Evolutionary conservation across 495 filamentous ascomycete species (phyloP).

Genomic region (Neurospora sp.): DNA sequence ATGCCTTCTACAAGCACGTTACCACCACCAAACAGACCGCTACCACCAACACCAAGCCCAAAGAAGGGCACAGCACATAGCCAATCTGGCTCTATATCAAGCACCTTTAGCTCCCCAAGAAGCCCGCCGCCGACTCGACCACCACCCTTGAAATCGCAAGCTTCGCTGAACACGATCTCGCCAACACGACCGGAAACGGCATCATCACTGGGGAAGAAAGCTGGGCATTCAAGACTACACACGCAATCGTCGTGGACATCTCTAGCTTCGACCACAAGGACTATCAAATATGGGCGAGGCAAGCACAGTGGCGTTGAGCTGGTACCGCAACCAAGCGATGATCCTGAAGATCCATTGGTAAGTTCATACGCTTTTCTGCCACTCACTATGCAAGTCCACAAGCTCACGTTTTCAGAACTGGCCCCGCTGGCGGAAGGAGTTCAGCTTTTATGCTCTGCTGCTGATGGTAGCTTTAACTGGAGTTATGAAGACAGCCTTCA

Average conservation of each 20-base stretch:
- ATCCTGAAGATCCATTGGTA: constrained; percentile 40
- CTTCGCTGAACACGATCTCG: constrained; percentile 17
- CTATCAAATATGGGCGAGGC: constrained; percentile 37
- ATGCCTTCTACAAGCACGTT: constrained; percentile 5
- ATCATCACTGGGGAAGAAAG: constrained; percentile 4
- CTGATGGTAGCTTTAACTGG: constrained; percentile 31
- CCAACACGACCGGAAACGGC: constrained; percentile 21
- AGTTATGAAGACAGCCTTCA: constrained; percentile 40
- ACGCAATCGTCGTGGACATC: constrained; percentile 25
- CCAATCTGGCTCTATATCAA: constrained; percentile 3
- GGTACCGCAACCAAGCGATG: constrained; percentile 39
- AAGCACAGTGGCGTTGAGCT: constrained; percentile 34
- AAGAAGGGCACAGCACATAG: constrained; percentile 1
- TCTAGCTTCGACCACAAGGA: constrained; percentile 22
- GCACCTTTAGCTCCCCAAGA: constrained; percentile 3
- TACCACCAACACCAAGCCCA: constrained; percentile 17
- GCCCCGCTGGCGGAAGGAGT: constrained; percentile 39
- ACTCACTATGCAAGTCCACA: background rate
- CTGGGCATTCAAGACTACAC: constrained; percentile 22
- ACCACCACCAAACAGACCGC: constrained; percentile 20
- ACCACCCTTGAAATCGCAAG: constrained; percentile 12
- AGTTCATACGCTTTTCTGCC: background rate
- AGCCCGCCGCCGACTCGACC: constrained; percentile 13
- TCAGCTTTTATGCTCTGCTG: constrained; percentile 33
- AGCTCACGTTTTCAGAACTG: constrained; percentile 31